Conservation (phyloP, 129 eudicot species). For the Centaurea solstitialis region DNA sequence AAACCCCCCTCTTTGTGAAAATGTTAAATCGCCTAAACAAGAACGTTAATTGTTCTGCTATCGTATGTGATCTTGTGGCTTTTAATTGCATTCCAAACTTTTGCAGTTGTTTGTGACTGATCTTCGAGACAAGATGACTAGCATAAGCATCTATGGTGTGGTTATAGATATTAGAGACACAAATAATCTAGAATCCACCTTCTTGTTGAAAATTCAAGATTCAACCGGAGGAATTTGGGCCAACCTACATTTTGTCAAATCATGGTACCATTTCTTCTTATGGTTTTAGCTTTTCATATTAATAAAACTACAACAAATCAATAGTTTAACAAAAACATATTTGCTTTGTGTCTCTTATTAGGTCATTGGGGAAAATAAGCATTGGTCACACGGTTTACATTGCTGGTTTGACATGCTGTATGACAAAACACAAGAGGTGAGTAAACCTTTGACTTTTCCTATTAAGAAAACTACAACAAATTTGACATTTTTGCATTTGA, state of each 20-base stretch:
- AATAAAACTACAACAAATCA: background rate
- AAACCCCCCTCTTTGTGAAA: background rate
- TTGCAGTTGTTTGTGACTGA: conserved; percentile 76
- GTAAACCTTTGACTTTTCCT: conserved; percentile 19
- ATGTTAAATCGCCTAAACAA: background rate
- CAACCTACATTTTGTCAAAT: conserved; percentile 64
- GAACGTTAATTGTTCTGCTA: background rate
- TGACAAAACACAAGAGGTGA: conserved; percentile 59
- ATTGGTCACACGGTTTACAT: conserved; percentile 75
- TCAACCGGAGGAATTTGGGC: conserved; percentile 74
- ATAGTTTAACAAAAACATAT: conserved; percentile 9
- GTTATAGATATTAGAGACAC: conserved; percentile 45
- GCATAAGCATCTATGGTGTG: conserved; percentile 77
- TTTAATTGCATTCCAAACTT: conserved; percentile 43
- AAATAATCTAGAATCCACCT: conserved; percentile 34
- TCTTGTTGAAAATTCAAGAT: conserved; percentile 65
- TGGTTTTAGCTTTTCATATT: background rate
- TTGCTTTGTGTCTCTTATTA: conserved; percentile 24
- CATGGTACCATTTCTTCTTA: conserved; percentile 51
- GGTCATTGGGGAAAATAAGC: conserved; percentile 86
- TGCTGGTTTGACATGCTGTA: conserved; percentile 75
- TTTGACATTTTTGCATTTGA: background rate
- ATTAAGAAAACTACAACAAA: background rate
- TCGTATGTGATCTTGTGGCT: conserved; percentile 27
- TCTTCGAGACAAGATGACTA: conserved; percentile 85